These are phyloP conservation scores for Nemania abortiva DNA, from an alignment of 2,329 filamentous ascomycete species.

Conservation along the genomic window DNA sequence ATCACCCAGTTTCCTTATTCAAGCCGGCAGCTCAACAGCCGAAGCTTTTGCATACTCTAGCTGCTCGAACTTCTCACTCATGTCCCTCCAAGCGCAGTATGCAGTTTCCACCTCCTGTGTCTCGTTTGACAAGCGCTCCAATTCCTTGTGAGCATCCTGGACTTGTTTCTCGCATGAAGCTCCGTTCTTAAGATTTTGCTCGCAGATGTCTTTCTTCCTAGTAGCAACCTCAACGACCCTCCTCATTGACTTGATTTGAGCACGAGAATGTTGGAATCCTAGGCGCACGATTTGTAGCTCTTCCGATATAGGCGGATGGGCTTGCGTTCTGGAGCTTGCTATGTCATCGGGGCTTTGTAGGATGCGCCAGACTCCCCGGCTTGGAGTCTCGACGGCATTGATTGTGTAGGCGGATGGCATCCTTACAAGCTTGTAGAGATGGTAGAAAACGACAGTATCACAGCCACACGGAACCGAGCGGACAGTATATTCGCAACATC, in stretches of 20 bases:
- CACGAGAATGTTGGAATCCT: slow-evolving; percentile 3
- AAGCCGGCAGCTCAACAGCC: slow-evolving; percentile 23
- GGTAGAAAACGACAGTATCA: slow-evolving; percentile 24
- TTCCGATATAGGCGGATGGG: slow-evolving; percentile 17
- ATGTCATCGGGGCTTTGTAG: slow-evolving; percentile 28
- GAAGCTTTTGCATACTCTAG: slow-evolving; percentile 9
- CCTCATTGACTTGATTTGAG: slow-evolving; percentile 7
- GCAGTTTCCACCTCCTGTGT: slow-evolving; percentile 1
- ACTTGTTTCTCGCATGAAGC: slow-evolving; percentile 15
- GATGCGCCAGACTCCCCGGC: slow-evolving; percentile 22
- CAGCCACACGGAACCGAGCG: slow-evolving; percentile 28
- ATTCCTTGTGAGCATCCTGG: neutral
- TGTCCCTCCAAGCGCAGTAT: slow-evolving; percentile 22
- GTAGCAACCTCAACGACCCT: slow-evolving; percentile 6
- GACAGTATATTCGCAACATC: slow-evolving; percentile 21
- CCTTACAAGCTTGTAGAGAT: slow-evolving; percentile 22
- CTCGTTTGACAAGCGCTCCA: neutral
- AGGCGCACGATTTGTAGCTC: slow-evolving; percentile 27
- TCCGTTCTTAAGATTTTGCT: slow-evolving; percentile 23
- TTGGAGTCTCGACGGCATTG: neutral
- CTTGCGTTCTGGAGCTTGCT: neutral
- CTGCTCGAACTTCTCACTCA: slow-evolving; percentile 22
- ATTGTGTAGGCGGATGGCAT: slow-evolving; percentile 21
- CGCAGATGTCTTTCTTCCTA: slow-evolving; percentile 15
- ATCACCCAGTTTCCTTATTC: neutral